Evolutionary conservation across 192 early-diverging fungal species (phyloP).

Genomic region (Coemansia sp.): DNA sequence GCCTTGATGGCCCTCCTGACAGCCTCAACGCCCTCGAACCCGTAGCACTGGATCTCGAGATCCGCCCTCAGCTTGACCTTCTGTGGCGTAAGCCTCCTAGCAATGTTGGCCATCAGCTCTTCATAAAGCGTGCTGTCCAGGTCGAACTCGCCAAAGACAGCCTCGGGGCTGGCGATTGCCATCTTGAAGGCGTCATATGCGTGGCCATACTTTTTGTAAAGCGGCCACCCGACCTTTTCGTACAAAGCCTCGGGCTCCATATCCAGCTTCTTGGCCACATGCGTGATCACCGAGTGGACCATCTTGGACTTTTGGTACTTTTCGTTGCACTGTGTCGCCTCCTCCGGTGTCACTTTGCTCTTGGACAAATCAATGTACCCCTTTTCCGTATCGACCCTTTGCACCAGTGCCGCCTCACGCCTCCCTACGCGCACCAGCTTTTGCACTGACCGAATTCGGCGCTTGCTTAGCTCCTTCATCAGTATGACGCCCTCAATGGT

Average conservation of each 20-base stretch:
- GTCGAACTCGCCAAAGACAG: conserved; percentile 79
- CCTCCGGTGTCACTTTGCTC: conserved; percentile 86
- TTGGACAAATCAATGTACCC: conserved; percentile 99
- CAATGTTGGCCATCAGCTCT: conserved; percentile 82
- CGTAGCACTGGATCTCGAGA: conserved; percentile 91
- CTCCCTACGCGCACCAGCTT: conserved; percentile 91
- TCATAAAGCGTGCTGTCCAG: conserved; percentile 62
- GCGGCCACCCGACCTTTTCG: conserved; percentile 84
- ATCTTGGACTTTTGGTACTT: conserved; percentile 92
- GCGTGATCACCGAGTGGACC: conserved; percentile 48
- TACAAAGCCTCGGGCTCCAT: conserved; percentile 84
- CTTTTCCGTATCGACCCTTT: conserved; percentile 96
- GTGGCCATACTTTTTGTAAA: conserved; percentile 94
- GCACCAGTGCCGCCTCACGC: conserved; percentile 90
- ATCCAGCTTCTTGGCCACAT: conserved; percentile 82
- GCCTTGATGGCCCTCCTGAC: conserved; percentile 87
- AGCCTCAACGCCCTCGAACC: conserved; percentile 94
- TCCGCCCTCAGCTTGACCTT: conserved; percentile 96
- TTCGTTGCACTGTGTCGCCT: conserved; percentile 87
- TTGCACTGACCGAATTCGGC: conserved; percentile 95
- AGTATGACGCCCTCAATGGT: conserved; percentile 98
- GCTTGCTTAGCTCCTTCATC: conserved; percentile 86
- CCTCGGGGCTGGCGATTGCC: conserved; percentile 82
- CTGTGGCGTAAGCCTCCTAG: conserved; percentile 90
- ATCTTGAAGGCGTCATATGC: conserved; percentile 97